Percentiles rank a stretch among this genome's conserved stretches.
phyloP scores from a whole-genome alignment of 2,329 filamentous ascomycete species.

The Parastagonospora nodorum region DNA sequence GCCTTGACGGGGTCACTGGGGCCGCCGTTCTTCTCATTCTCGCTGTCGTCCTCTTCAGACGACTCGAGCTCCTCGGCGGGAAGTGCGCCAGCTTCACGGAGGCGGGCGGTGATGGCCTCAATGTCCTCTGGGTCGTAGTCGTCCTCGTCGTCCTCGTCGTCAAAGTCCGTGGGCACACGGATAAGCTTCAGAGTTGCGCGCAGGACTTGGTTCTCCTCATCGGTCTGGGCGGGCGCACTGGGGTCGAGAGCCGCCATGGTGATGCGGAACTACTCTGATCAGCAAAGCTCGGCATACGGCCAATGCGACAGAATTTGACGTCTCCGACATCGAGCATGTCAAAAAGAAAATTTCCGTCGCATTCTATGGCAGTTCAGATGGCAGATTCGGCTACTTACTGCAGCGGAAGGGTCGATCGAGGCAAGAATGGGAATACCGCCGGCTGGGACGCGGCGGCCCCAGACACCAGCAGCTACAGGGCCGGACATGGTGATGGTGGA shows the following conservation, averaged over 20 bases:
- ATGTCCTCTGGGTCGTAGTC: conserved; percentile 53
- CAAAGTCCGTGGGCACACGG: conserved; percentile 68
- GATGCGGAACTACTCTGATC: conserved; percentile 76
- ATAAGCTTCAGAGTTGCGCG: conserved; percentile 91
- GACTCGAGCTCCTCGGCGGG: conserved; percentile 45
- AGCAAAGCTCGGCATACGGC: background rate
- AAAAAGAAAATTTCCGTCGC: background rate
- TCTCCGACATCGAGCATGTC: background rate
- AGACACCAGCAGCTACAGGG: conserved; percentile 73
- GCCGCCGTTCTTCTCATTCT: conserved; percentile 81
- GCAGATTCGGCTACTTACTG: conserved; percentile 63
- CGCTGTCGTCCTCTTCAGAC: conserved; percentile 58
- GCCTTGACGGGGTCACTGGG: conserved; percentile 90
- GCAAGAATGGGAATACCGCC: conserved; percentile 83
- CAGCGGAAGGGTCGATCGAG: conserved; percentile 74
- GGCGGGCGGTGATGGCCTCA: conserved; percentile 45
- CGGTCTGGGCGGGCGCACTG: conserved; percentile 64
- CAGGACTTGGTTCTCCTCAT: conserved; percentile 55
- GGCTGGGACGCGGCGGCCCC: conserved; percentile 87
- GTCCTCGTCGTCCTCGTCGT: conserved; percentile 59
- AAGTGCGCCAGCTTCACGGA: conserved; percentile 42
- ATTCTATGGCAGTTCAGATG: background rate
- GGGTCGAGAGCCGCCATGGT: conserved; percentile 99
- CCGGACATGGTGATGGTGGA: conserved; percentile 37
- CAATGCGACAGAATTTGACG: conserved; percentile 6